These are phyloP conservation scores for Phaffia rhodozyma DNA, from an alignment of 1,284 basidiomycete genomes.

Conservation along the genomic window DNA sequence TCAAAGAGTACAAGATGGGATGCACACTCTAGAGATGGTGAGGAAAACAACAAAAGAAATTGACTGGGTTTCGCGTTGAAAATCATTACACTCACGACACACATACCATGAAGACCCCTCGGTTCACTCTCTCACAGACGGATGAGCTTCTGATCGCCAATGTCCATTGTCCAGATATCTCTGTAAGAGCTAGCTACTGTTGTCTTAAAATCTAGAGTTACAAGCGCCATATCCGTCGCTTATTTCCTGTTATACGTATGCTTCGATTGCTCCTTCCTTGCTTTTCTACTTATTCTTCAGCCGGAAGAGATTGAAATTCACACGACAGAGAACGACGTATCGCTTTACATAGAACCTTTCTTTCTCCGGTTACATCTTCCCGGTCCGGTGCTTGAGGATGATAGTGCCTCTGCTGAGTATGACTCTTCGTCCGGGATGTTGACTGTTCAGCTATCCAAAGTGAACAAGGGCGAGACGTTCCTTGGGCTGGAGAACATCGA, in stretches of 20 bases:
- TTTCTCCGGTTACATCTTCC: conserved; percentile 62
- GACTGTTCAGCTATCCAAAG: conserved; percentile 56
- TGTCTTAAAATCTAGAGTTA: too few relatives aligned
- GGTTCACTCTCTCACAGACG: conserved; percentile 12
- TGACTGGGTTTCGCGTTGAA: too few relatives aligned
- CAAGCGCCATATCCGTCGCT: too few relatives aligned
- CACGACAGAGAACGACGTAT: conserved; percentile 55
- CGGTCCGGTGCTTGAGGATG: conserved; percentile 46
- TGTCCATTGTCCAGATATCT: conserved; percentile 8
- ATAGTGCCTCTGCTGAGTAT: conserved; percentile 54
- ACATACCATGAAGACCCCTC: conserved; percentile 9
- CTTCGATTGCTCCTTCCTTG: background rate
- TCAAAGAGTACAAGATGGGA: too few relatives aligned
- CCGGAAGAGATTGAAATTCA: conserved; percentile 64
- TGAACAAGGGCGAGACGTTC: conserved; percentile 50
- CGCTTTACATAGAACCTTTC: conserved; percentile 65
- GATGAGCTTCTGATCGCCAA: background rate
- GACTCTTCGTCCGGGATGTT: conserved; percentile 58
- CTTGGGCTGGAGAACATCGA: conserved; percentile 60
- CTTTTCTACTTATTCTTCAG: conserved; percentile 32
- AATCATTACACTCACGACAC: too few relatives aligned
- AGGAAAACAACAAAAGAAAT: too few relatives aligned
- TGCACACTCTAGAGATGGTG: too few relatives aligned
- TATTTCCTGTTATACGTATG: background rate
- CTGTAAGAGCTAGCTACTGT: background rate